phyloP scores from a whole-genome alignment of 208 protist species.

The Acanthamoeba lenticulata region DNA sequence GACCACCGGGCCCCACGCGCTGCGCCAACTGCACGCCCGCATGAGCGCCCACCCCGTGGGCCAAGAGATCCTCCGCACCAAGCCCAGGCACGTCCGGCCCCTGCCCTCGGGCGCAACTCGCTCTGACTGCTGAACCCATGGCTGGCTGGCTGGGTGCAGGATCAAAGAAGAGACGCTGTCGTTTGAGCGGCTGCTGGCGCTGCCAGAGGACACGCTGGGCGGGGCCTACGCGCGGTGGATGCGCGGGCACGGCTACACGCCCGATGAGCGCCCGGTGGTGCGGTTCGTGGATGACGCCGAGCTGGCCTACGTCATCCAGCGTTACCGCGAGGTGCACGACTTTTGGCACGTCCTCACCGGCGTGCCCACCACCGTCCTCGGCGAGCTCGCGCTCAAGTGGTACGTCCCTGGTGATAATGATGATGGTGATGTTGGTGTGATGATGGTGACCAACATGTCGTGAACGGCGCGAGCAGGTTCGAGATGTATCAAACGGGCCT shows the following conservation, averaged over 20 bases:
- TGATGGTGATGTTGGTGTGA: no score
- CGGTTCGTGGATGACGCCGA: conserved; percentile 85
- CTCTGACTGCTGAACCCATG: no score
- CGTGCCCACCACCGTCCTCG: conserved; percentile 72
- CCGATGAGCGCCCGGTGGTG: conserved; percentile 78
- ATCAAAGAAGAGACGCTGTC: conserved; percentile 65
- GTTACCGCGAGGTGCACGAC: conserved; percentile 87
- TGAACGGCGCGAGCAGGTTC: conserved; percentile 57
- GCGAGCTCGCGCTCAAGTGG: conserved; percentile 81
- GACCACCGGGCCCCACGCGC: conserved; percentile 77
- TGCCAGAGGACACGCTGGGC: conserved; percentile 79
- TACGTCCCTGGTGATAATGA: neutral
- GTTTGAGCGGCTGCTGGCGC: conserved; percentile 46
- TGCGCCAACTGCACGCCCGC: conserved; percentile 68
- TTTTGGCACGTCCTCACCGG: conserved; percentile 83
- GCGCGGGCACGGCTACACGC: conserved; percentile 57
- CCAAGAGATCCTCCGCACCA: conserved; percentile 68
- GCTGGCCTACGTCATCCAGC: conserved; percentile 84
- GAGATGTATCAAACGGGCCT: conserved; percentile 84
- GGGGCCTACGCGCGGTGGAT: conserved; percentile 82
- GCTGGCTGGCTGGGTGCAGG: neutral
- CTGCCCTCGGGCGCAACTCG: no score
- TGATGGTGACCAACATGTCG: neutral
- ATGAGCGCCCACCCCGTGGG: conserved; percentile 76
- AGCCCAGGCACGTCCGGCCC: conserved; percentile 66